Base-by-base conservation (phyloP, 345 rosid species). In the Syzygium jambos region DNA sequence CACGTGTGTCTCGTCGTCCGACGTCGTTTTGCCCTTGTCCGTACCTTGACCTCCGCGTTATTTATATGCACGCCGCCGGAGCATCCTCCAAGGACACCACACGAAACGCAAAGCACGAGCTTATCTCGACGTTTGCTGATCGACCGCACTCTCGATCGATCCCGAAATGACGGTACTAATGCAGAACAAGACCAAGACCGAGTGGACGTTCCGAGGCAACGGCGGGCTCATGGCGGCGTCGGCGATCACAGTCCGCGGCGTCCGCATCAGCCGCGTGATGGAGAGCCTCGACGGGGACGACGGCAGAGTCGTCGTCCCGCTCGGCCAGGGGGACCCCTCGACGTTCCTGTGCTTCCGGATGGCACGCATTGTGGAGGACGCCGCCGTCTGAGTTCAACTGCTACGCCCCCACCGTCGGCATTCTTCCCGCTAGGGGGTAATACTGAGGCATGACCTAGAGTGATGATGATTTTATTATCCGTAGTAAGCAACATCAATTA, bases 371-470 rank as follows among this genome's bases (percentile, higher is more conserved):
- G 92, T 92, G 6, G 92, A 90, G 87, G 91, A 92, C 1, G 93
- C 93, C 51, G 22, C 92, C 15, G 85, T 90, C 88, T 15, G 85
- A 92, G n/a, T 89, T 85, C 89, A 93, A 93, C 80, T 43, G 85
- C 16, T 92, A 92, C 80, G 25, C 90, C 52, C 87, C 92, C 27
- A 77, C 89, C 80, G 63, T 85, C 41, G 93, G 94, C 25, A 77
- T 91, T 25, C 93, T 90, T 85, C 93, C 93, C 30, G 93, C 96
- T 27, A 91, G 95, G 55, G 91, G 93, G 98, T 94, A 86, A 88
- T 16, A 4, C 78, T 11, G 7, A 22, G 11, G 52, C 68, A 53
- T 38, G 52, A 22, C 73, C 12, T 21, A 10, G 59, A 56, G n/a
- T 16, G 49, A 54, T 5, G 51, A 19, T 61, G 22, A 22, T 85